Conservation (phyloP, 2,329 filamentous ascomycete genomes). For the Fusarium brevicatenulatum region DNA sequence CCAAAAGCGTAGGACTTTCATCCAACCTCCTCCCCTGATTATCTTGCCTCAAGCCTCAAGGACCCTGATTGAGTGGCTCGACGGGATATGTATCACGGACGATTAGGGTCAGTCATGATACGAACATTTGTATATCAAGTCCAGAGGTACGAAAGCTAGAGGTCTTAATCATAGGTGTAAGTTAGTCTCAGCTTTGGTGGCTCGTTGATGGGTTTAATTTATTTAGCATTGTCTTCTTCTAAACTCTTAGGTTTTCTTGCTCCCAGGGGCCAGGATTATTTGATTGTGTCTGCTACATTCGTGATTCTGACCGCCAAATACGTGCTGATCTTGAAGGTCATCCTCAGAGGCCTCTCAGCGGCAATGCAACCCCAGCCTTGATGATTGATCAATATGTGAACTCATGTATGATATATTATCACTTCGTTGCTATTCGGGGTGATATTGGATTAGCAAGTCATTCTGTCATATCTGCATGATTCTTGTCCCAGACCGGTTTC, state of each 20-base stretch:
- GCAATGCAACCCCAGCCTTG: not conserved
- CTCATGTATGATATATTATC: not conserved
- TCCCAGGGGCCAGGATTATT: not conserved
- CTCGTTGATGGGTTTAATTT: not conserved
- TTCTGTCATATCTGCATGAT: not conserved
- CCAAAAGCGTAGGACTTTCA: conserved; percentile 31
- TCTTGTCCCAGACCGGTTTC: not conserved
- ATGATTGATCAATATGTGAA: not conserved
- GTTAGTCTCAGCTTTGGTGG: not conserved
- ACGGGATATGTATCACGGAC: not conserved
- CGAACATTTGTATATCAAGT: not conserved
- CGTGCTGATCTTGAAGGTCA: conserved; percentile 29
- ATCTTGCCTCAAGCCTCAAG: not conserved
- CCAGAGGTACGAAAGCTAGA: not conserved
- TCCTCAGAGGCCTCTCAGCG: not conserved
- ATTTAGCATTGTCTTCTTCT: not conserved
- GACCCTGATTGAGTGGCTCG: conserved; percentile 19
- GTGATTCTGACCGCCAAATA: conserved; percentile 8
- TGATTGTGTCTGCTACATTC: not conserved
- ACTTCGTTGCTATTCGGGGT: not conserved
- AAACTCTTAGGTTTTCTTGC: not conserved
- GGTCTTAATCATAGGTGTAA: not conserved
- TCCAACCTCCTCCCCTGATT: conserved; percentile 12
- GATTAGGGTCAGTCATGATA: not conserved
- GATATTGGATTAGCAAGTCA: not conserved